These are phyloP conservation scores for Botrytis pseudocinerea DNA, from an alignment of 2,329 filamentous ascomycete genomes.

Conservation along the genomic window DNA sequence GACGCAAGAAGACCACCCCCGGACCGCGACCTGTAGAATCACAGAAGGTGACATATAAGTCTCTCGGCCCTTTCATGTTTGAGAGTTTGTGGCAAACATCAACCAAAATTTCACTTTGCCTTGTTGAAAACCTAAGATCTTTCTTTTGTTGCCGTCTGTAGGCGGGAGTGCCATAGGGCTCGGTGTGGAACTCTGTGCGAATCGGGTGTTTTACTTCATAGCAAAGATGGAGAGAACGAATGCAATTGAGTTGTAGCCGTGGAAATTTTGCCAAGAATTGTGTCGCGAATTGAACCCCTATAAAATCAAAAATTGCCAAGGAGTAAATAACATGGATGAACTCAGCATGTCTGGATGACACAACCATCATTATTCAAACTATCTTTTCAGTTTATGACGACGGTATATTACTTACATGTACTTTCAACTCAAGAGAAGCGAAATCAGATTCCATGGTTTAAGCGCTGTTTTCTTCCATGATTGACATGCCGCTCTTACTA, in stretches of 20 bases:
- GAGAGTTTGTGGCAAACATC: not conserved
- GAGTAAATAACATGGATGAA: not conserved
- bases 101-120: not conserved
- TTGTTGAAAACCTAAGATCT: not conserved
- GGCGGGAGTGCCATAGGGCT: not conserved
- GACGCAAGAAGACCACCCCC: not conserved
- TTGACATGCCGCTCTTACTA: not conserved
- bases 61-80: not conserved
- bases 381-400: not conserved
- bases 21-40: not conserved
- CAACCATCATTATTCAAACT: not conserved
- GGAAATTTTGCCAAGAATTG: not conserved
- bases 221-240: not conserved
- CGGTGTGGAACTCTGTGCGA: not conserved
- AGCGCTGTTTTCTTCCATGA: not conserved
- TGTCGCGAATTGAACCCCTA: not conserved
- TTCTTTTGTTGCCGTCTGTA: not conserved
- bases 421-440: not conserved
- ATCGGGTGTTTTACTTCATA: accelerated
- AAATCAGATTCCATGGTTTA: not conserved
- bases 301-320: not conserved
- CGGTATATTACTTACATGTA: not conserved
- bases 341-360: not conserved
- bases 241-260: not conserved
- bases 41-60: not conserved